Evolutionary conservation across 805 yeast genomes (phyloP), one percentile per base, ranked within the genome.

Genomic region (Spathaspora boniae): DNA sequence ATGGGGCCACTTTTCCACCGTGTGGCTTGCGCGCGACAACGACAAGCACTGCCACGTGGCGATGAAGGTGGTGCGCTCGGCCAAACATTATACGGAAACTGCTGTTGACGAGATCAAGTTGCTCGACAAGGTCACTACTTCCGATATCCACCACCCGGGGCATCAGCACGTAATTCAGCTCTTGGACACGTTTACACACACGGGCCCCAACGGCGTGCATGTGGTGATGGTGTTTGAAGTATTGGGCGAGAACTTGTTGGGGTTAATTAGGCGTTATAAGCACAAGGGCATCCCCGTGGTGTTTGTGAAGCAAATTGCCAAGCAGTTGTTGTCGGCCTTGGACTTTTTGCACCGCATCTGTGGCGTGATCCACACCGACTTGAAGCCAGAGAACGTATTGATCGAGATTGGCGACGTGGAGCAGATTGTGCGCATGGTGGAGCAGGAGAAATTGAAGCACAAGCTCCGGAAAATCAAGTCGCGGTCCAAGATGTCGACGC

Each of bases 1-100:
- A 0, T 93, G 99, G 99, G 99, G 99, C 23, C 97, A 93, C 61
- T 93, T 93, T 55, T 82, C 95, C 18, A 93, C 96, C 1, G 97
- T 86, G 16, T 89, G 96, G 97, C 67, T 86, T 19, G 98, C 96
- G 4, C 72, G 64, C 41, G 76, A 76, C 33, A 62, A 68, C 35
- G 70, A 66, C 43, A 65, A 69, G 37, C 70, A 74, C 41, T 64
- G 74, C 31, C 96, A 85, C 54, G 98, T 93, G 16, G 98, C 98
- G 2, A 74, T 93, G 73, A 93, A 93, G 58, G 82, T 93, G 47
- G 97, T 93, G 17, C 74, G 96, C 43, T 82, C 94, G 48, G 96
- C 96, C 11, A 76, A 77, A 36, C 89, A 86, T 46, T 93, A 91
- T 56, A 79, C 96, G 2, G 96, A 86, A 51, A 89, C 98, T 1